These are phyloP conservation scores for Taxillus chinensis DNA, from an alignment of 164 flowering plant genomes.

Conservation along the genomic window DNA sequence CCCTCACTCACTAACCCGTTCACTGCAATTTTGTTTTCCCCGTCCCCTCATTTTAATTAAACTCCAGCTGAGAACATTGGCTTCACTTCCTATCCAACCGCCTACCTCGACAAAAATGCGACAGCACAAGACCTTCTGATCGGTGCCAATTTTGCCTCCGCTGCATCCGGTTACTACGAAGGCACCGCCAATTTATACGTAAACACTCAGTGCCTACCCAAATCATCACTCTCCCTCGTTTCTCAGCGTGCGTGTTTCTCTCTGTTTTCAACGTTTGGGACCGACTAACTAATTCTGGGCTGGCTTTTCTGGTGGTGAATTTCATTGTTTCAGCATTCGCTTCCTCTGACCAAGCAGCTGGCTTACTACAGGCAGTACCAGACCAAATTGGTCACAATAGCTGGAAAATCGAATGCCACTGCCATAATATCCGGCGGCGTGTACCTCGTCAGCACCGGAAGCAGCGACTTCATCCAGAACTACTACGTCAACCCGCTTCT, in stretches of 20 bases:
- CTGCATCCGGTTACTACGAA: conserved; percentile 46
- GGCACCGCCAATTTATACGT: conserved; percentile 47
- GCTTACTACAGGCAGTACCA: conserved; percentile 46
- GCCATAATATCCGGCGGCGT: conserved; percentile 31
- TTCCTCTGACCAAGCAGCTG: conserved; percentile 41
- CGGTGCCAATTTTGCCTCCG: conserved; percentile 75
- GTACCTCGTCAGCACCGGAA: conserved; percentile 43
- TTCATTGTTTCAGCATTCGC: conserved; percentile 22
- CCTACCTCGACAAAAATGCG: conserved; percentile 49
- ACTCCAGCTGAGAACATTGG: conserved; percentile 52
- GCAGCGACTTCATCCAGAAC: conserved; percentile 56
- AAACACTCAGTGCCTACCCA: conserved; percentile 3
- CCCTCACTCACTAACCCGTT: too few relatives aligned
- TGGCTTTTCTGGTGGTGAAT: too few relatives aligned
- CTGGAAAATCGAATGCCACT: conserved; percentile 37
- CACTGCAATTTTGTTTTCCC: too few relatives aligned
- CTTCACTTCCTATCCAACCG: conserved; percentile 49
- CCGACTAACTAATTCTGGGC: too few relatives aligned
- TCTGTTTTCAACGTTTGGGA: too few relatives aligned
- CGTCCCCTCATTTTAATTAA: neutral
- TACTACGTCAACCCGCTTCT: conserved; percentile 57
- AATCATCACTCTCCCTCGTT: too few relatives aligned
- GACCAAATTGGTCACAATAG: conserved; percentile 24
- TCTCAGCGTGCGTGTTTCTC: too few relatives aligned
- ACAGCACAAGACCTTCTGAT: conserved; percentile 30